Evolutionary conservation across 2,329 filamentous ascomycete genomes (phyloP), one percentile per base, ranked within the genome.

Genomic region (Hymenoscyphus repandus): DNA sequence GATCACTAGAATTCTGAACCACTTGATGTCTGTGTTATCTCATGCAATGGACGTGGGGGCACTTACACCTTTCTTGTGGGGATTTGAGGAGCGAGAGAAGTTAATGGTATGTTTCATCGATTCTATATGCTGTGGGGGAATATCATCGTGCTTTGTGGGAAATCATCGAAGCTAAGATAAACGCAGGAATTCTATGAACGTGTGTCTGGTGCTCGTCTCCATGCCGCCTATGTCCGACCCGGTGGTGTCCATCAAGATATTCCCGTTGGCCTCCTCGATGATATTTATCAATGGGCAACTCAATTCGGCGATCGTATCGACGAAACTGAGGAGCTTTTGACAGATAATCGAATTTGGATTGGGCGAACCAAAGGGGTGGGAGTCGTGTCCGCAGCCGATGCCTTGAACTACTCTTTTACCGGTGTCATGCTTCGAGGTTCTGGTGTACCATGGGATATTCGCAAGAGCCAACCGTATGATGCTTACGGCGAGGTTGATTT

Each of bases 31-130:
- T 33, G 85, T 99, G 51, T 75, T 97, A 58, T 95, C 92, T 50
- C 92, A 97, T 79, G 91, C 91, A 68, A 96, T 96, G 93, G 93
- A 99, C 71, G 93, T 99, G 68, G 93, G 93, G 74, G 93, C 93
- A 60, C 73, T 99, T 69, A 99, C 93, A 52, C 93, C 93, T 62
- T 99, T 99, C 81, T 72, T 99, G 75, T 99, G 93, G 93, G 93
- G 93, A 55, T 99, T 99, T 70, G 93, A 99, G 74, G 93, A 99
- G 77, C 88, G 93, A 79, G 93, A 99, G 77, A 99, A 99, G 80
- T 80, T 99, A 53, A 99, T 99, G 95, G 92, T 96, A 78, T 68
- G 82, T 67, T 55, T 50, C 15, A 45, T 45, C 51, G 40, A 52
- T 53, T 50, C 15, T 47, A 45, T 43, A 44, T 50, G 53, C 49